Evolutionary conservation across 306 rosid genomes (phyloP), one percentile per base, ranked within the genome.

Genomic region (Carpinus fangiana): DNA sequence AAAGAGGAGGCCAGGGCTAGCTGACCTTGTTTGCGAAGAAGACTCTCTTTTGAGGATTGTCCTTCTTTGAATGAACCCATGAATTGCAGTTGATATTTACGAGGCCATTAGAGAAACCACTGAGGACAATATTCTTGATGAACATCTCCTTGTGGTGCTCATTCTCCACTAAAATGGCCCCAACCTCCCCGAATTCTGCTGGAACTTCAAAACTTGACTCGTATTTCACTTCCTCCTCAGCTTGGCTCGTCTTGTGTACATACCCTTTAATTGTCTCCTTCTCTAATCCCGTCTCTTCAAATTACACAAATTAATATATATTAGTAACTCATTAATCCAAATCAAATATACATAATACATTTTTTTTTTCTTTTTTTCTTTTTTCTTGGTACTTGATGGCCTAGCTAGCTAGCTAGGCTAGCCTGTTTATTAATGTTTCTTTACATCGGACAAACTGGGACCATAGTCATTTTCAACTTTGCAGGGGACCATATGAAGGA

Each of bases 71-170:
- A 76, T 92, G 93, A 61, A 74, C 80, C 97, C 94, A 92, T 10
- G 94, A 88, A 18, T 70, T 74, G 64, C 97, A 90, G 2, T 76
- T 72, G 21, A 90, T 43, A n/a, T 7, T 71, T 7, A 88, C 0
- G 31, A 85, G 81, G 5, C 81, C 87, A 4, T 83, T 8, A 0
- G 76, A 74, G 67, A 82, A 75, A 69, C 91, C 92, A 13, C 78
- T 21, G 5, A 92, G 73, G 56, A 70, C 48, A 2, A 92, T 88
- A 34, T 81, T 80, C 79, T 87, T 80, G 6, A 92, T 48, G 79
- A 62, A 92, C 86, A 87, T 89, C 86, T 92, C 97, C n/a, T 18
- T 83, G 81, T 84, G 94, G 81, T 90, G 93, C 75, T 90, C 94
- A 82, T 92, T 92, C 86, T 84, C 91, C 10, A 92, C 87, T 28